A percentile compares a stretch with the other conserved stretches of the same genome.
Evolutionary conservation across 1,284 basidiomycete species (phyloP).

Genomic region (Puccinia horiana): DNA sequence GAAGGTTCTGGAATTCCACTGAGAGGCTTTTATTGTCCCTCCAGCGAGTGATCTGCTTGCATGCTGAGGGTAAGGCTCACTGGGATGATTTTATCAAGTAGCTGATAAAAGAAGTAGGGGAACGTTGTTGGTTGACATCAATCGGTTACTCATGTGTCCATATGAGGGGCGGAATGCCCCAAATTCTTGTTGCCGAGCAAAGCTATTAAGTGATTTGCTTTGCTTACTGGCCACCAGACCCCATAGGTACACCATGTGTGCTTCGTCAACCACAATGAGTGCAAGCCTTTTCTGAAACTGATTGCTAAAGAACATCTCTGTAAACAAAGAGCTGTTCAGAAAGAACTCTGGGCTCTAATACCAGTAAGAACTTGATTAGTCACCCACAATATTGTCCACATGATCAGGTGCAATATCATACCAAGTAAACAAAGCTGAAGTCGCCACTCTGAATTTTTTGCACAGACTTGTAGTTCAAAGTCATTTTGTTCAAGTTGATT

Average conservation of each 20-base stretch:
- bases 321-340: neutral
- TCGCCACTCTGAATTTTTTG: neutral
- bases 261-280: neutral
- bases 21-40: neutral
- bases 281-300: neutral
- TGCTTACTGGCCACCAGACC: neutral
- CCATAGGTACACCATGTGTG: neutral
- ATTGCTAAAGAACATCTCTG: neutral
- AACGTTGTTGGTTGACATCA: neutral
- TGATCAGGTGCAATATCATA: neutral
- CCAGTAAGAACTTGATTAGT: neutral
- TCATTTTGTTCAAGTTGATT: constrained; percentile 9
- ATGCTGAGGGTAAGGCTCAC: neutral
- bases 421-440: neutral
- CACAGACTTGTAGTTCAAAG: neutral
- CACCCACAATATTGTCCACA: neutral
- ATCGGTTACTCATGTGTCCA: neutral
- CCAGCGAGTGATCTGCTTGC: neutral
- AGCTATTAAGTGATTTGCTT: neutral
- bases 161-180: neutral
- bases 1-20: too few relatives aligned
- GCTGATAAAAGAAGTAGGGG: neutral
- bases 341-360: neutral
- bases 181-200: neutral
- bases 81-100: neutral